phyloP scores from a whole-genome alignment of 2,329 filamentous ascomycete species.

The Colletotrichum sp. region DNA sequence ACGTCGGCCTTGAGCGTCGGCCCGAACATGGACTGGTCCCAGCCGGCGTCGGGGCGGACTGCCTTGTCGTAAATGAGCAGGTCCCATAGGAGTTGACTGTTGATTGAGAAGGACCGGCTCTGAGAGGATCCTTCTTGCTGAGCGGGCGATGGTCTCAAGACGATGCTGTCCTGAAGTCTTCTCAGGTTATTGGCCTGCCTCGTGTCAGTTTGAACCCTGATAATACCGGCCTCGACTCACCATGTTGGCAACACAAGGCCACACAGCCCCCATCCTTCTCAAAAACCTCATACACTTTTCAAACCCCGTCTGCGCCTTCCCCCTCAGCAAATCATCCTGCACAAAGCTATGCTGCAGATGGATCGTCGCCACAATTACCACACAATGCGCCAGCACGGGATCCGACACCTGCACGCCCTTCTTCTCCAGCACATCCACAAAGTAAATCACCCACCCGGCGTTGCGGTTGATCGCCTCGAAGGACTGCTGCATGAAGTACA shows the following conservation, averaged over 20 bases:
- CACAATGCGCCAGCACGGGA: slow-evolving; percentile 44
- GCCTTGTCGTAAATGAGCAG: slow-evolving; percentile 40
- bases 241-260: slow-evolving; percentile 29
- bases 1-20: slow-evolving; percentile 9
- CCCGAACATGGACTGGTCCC: slow-evolving; percentile 28
- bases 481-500: slow-evolving; percentile 59
- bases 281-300: slow-evolving; percentile 32
- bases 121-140: neutral
- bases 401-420: slow-evolving; percentile 45
- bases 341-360: slow-evolving; percentile 59
- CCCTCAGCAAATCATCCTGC: slow-evolving; percentile 22
- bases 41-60: slow-evolving; percentile 24
- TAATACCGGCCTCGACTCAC: slow-evolving; percentile 6
- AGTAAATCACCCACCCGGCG: slow-evolving; percentile 58
- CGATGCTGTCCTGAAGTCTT: slow-evolving; percentile 36
- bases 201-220: neutral
- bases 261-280: slow-evolving; percentile 25
- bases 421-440: slow-evolving; percentile 51
- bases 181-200: slow-evolving; percentile 29
- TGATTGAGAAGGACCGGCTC: slow-evolving; percentile 30
- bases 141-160: neutral
- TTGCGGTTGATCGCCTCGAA: slow-evolving; percentile 56
- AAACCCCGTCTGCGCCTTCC: slow-evolving; percentile 28
- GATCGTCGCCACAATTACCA: slow-evolving; percentile 57
- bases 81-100: slow-evolving; percentile 38